A percentile compares a stretch with the other conserved stretches of the same genome.
Conservation (phyloP, 768 basidiomycete species). For the Dacryopinax primogenitus region DNA sequence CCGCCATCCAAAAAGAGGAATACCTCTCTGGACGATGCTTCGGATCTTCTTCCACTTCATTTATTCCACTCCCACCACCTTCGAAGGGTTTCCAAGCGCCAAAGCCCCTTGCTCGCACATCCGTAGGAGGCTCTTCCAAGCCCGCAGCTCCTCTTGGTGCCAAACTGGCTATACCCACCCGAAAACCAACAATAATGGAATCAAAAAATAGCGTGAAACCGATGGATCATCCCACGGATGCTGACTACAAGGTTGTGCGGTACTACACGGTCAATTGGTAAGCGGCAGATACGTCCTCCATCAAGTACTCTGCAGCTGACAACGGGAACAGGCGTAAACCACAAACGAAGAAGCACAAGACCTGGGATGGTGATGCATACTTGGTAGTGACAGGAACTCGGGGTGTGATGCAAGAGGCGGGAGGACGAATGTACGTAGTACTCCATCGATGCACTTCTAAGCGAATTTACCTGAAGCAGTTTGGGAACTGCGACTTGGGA, state of each 20-base stretch:
- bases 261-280: slow-evolving; percentile 66
- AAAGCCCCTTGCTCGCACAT: slow-evolving; percentile 28
- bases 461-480: not conserved
- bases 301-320: not conserved
- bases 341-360: slow-evolving; percentile 64
- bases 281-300: slow-evolving; percentile 14
- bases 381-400: slow-evolving; percentile 36
- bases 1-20: slow-evolving; percentile 39
- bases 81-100: slow-evolving; percentile 24
- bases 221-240: slow-evolving; percentile 19
- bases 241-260: slow-evolving; percentile 19
- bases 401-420: slow-evolving; percentile 37
- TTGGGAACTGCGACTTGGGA: not conserved
- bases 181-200: slow-evolving; percentile 18
- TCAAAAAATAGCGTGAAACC: slow-evolving; percentile 33
- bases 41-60: slow-evolving; percentile 24
- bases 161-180: slow-evolving; percentile 14
- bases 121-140: slow-evolving; percentile 18
- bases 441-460: not conserved
- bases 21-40: slow-evolving; percentile 58
- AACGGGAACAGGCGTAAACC: slow-evolving; percentile 48
- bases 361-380: slow-evolving; percentile 55
- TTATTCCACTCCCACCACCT: slow-evolving; percentile 16
- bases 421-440: slow-evolving; percentile 49
- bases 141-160: not conserved